These are phyloP conservation scores for Hapsidospora chrysogenum DNA, from an alignment of 495 filamentous ascomycete genomes.

Conservation along the genomic window DNA sequence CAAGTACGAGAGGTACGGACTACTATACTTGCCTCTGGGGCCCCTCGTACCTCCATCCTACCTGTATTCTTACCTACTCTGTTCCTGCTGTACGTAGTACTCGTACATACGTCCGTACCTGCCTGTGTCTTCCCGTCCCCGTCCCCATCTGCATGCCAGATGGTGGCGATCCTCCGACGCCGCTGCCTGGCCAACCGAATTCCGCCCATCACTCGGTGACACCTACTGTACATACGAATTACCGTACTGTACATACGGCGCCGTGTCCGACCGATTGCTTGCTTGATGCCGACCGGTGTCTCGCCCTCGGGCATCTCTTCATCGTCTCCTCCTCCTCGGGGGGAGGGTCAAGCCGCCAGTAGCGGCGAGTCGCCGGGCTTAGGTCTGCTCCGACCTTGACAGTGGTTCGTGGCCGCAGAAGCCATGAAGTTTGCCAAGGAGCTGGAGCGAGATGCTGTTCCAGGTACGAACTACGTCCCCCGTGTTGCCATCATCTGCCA, in stretches of 20 bases:
- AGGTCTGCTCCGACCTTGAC: not conserved
- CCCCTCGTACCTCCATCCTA: no score
- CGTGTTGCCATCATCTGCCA: not conserved
- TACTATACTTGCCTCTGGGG: no score
- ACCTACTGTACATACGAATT: not conserved
- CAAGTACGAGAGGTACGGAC: no score
- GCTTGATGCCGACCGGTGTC: no score
- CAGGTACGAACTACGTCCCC: slow-evolving; percentile 36
- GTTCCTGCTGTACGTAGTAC: no score
- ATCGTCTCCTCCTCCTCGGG: not conserved
- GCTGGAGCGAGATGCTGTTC: slow-evolving; percentile 71
- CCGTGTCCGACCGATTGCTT: no score
- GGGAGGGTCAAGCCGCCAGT: not conserved
- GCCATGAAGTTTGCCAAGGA: slow-evolving; percentile 45
- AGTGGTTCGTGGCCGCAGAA: slow-evolving; percentile 4
- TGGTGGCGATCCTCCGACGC: no score
- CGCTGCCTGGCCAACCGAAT: not conserved
- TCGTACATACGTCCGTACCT: no score
- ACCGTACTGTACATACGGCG: no score
- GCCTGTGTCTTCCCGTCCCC: no score
- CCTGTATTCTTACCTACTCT: no score
- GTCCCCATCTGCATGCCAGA: no score
- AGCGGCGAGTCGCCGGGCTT: not conserved
- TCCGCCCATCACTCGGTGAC: not conserved
- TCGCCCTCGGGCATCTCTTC: not conserved